These are phyloP conservation scores for Sclerotinia minor DNA, from an alignment of 2,329 filamentous ascomycete genomes.

Conservation along the genomic window DNA sequence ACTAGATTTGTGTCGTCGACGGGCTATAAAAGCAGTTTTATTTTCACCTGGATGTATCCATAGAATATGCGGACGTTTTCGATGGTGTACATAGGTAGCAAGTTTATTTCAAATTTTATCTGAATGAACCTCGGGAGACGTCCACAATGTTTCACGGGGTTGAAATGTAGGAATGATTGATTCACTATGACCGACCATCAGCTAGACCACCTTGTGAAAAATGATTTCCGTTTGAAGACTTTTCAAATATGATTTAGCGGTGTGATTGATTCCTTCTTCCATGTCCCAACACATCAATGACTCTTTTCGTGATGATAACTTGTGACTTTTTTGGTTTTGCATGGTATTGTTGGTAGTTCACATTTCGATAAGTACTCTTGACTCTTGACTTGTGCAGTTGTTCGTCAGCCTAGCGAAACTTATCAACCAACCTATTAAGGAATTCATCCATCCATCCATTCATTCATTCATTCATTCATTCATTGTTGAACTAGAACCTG, in stretches of 20 bases:
- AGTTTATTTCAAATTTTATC: background rate
- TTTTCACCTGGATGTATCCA: background rate
- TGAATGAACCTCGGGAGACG: background rate
- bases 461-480: conserved; percentile 14
- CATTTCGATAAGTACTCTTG: background rate
- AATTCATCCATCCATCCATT: conserved; percentile 14
- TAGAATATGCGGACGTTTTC: background rate
- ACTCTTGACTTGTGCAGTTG: conserved; percentile 12
- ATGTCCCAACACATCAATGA: conserved; percentile 18
- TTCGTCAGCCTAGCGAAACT: conserved; percentile 16
- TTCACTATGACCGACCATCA: conserved; percentile 1
- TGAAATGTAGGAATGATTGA: background rate
- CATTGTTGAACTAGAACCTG: conserved; percentile 2
- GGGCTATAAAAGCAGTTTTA: background rate
- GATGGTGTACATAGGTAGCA: background rate
- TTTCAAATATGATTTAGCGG: conserved; percentile 13
- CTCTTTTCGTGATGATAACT: background rate
- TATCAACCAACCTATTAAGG: background rate
- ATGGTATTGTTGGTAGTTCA: conserved; percentile 10
- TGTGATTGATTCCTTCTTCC: conserved; percentile 13
- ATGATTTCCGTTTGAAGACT: background rate
- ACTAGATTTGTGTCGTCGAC: background rate
- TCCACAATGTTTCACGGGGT: background rate
- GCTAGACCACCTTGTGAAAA: background rate
- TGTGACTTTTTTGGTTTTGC: conserved; percentile 11